Conservation (phyloP, 2,329 filamentous ascomycete genomes). For the Tolypocladium inflatum region DNA sequence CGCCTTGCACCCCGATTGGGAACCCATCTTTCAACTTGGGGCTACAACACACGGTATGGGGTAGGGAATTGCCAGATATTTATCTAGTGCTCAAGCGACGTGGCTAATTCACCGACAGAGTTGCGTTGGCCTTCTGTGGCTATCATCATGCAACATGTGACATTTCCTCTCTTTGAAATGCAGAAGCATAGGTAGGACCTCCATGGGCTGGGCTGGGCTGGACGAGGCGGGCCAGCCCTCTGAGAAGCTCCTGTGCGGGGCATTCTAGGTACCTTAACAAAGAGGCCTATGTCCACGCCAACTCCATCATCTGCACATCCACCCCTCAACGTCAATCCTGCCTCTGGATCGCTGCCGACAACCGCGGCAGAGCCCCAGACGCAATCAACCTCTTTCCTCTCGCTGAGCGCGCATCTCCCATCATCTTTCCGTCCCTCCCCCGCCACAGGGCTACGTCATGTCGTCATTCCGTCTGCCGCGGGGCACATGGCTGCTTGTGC, state of each 20-base stretch:
- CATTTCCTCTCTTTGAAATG: neutral
- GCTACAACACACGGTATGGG: neutral
- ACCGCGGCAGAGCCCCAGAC: neutral
- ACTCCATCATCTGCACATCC: neutral
- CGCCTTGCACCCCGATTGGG: neutral
- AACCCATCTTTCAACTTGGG: neutral
- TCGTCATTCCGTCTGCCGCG: constrained; percentile 35
- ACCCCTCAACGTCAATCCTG: neutral
- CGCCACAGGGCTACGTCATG: constrained; percentile 29
- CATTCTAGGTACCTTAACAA: neutral
- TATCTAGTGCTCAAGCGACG: neutral
- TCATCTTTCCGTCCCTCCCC: neutral
- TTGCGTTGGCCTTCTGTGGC: neutral
- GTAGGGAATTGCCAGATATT: neutral
- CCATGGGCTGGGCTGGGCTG: neutral
- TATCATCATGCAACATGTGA: neutral
- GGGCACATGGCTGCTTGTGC: constrained; percentile 41
- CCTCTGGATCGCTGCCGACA: neutral
- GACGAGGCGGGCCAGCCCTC: neutral
- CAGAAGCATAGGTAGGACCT: no score
- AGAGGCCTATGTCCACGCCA: neutral
- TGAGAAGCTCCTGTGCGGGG: neutral
- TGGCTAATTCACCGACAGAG: neutral
- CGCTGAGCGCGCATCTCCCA: neutral
- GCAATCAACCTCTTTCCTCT: neutral